Conservation (phyloP, 2,329 filamentous ascomycete genomes). For the Botrytis squamosa region DNA sequence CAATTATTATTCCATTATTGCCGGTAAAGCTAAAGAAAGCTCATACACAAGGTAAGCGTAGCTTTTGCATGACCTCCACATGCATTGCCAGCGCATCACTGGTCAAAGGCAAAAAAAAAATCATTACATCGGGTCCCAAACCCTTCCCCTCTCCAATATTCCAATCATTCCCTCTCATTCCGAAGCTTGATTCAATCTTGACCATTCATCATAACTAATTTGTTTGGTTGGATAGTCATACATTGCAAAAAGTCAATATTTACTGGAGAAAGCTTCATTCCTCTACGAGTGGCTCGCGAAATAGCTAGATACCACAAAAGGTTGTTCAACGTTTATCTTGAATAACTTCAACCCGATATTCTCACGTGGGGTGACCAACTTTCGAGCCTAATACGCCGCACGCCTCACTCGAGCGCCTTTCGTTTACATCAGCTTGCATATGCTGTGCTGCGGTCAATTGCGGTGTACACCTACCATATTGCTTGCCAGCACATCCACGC, state of each 20-base stretch:
- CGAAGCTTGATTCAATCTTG: conserved; percentile 28
- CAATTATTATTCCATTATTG: conserved; percentile 32
- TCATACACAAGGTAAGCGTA: conserved; percentile 39
- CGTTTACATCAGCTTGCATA: conserved; percentile 57
- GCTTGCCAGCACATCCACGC: conserved; percentile 62
- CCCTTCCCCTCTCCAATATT: conserved; percentile 35
- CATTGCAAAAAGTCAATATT: conserved; percentile 26
- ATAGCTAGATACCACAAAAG: conserved; percentile 28
- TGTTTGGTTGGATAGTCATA: conserved; percentile 37
- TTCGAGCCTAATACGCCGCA: conserved; percentile 33
- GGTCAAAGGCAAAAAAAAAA: conserved; percentile 36
- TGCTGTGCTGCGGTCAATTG: conserved; percentile 55
- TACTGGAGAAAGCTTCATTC: conserved; percentile 33
- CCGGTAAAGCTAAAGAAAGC: conserved; percentile 28
- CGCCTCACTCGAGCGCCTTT: conserved; percentile 44
- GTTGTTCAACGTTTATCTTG: conserved; percentile 33
- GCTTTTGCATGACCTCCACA: conserved; percentile 32
- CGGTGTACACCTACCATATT: conserved; percentile 49
- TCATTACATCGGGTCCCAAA: conserved; percentile 31
- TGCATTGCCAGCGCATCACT: conserved; percentile 41
- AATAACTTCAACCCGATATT: conserved; percentile 26
- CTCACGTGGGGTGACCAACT: conserved; percentile 36
- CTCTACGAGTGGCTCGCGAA: conserved; percentile 32
- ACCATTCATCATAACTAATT: conserved; percentile 37
- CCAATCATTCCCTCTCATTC: conserved; percentile 18